Evolutionary conservation across 352 stramenopile genomes (phyloP).

Genomic region (Pythium grandisporangium): DNA sequence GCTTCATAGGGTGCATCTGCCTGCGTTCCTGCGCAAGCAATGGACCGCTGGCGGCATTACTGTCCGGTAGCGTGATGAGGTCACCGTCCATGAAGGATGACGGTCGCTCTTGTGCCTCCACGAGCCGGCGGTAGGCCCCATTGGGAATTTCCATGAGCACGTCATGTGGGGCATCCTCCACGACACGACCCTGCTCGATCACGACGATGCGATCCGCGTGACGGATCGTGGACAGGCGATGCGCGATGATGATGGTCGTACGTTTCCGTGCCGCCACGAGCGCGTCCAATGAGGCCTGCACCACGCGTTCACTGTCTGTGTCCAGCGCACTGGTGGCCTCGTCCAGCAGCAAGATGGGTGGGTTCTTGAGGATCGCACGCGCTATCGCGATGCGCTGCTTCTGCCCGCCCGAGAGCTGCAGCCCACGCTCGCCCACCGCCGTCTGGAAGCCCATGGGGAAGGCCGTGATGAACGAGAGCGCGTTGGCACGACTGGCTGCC

Average conservation of each 20-base stretch:
- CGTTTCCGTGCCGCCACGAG: constrained; percentile 29
- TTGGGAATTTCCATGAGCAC: constrained; percentile 71
- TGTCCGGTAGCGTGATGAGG: neutral
- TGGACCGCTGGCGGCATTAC: neutral
- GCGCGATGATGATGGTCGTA: constrained; percentile 92
- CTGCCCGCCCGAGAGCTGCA: constrained; percentile 90
- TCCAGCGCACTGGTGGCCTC: constrained; percentile 87
- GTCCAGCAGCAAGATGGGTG: constrained; percentile 82
- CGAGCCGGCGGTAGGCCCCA: constrained; percentile 32
- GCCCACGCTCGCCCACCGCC: constrained; percentile 77
- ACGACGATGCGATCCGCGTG: constrained; percentile 95
- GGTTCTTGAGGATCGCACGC: constrained; percentile 86
- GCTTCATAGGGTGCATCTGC: neutral
- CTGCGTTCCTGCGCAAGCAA: neutral
- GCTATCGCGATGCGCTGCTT: constrained; percentile 92
- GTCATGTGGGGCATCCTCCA: constrained; percentile 90
- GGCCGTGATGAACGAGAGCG: constrained; percentile 46
- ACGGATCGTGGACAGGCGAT: constrained; percentile 91
- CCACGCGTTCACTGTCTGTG: constrained; percentile 67
- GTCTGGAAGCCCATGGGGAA: constrained; percentile 89
- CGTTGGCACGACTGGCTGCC: constrained; percentile 6
- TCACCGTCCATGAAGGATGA: neutral
- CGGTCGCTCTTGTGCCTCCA: constrained; percentile 23
- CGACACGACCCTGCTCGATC: constrained; percentile 84
- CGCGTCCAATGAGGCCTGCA: constrained; percentile 72